phyloP scores from a whole-genome alignment of 2,329 filamentous ascomycete species.

The Botrytis elliptica region DNA sequence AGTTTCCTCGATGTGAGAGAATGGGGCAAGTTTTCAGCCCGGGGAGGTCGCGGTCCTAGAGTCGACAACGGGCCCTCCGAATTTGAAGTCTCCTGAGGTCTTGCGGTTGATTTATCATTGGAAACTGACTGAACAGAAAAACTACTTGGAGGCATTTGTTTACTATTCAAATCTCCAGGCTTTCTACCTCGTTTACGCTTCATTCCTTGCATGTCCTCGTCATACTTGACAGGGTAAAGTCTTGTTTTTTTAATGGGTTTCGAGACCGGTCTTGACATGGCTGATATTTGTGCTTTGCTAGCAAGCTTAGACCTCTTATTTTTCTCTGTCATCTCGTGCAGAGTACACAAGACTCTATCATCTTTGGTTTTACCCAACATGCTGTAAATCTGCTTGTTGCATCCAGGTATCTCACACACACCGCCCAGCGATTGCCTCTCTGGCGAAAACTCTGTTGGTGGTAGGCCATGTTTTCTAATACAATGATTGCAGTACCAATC shows the following conservation, averaged over 20 bases:
- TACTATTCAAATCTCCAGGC: background rate
- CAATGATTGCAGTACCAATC: constrained; percentile 16
- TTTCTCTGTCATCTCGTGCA: constrained; percentile 11
- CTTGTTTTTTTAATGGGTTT: constrained; percentile 28
- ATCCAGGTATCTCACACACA: constrained; percentile 14
- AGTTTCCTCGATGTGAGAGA: background rate
- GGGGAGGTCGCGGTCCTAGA: background rate
- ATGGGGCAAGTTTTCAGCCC: background rate
- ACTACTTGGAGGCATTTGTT: background rate
- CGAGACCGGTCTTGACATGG: background rate
- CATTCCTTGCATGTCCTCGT: constrained; percentile 26
- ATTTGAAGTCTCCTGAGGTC: background rate
- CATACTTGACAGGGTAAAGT: constrained; percentile 28
- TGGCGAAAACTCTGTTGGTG: background rate
- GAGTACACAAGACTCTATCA: constrained; percentile 4
- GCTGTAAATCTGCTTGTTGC: constrained; percentile 11
- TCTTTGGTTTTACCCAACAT: background rate
- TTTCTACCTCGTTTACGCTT: constrained; percentile 26
- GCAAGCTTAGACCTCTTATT: constrained; percentile 11
- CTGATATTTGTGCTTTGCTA: constrained; percentile 3
- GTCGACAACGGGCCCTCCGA: background rate
- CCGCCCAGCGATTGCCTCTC: background rate
- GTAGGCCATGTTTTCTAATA: constrained; percentile 4
- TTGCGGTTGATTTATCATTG: background rate
- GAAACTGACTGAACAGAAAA: background rate